Conservation (phyloP, 495 filamentous ascomycete genomes). For the Daldinia decipiens region DNA sequence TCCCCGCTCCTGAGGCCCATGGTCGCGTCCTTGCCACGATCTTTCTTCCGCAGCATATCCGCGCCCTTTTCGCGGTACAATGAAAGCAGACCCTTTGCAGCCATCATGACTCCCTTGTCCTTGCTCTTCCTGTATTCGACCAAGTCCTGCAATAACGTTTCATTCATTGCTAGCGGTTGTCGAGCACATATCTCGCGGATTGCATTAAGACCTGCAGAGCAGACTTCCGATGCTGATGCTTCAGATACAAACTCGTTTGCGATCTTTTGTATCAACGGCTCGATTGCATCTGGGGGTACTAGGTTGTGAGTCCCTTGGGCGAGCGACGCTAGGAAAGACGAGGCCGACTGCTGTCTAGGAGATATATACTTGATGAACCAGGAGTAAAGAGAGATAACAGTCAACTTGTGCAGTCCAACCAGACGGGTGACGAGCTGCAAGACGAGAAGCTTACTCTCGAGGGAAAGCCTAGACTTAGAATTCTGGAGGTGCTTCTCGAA, state of each 20-base stretch:
- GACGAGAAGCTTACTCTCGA: constrained; percentile 91
- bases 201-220: constrained; percentile 90
- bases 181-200: constrained; percentile 93
- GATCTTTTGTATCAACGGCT: constrained; percentile 93
- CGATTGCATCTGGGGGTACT: constrained; percentile 91
- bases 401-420: constrained; percentile 90
- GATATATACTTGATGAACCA: constrained; percentile 85
- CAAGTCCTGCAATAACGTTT: constrained; percentile 94
- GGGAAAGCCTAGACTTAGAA: constrained; percentile 81
- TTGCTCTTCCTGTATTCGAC: constrained; percentile 97
- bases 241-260: constrained; percentile 98
- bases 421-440: constrained; percentile 90
- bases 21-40: constrained; percentile 91
- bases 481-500: constrained; percentile 93
- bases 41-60: constrained; percentile 87
- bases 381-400: constrained; percentile 69
- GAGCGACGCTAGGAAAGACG: constrained; percentile 90
- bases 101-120: constrained; percentile 98
- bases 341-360: constrained; percentile 91
- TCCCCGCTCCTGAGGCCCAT: constrained; percentile 79
- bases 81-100: constrained; percentile 86
- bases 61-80: constrained; percentile 91
- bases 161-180: constrained; percentile 94
- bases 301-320: constrained; percentile 91
- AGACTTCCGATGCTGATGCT: constrained; percentile 88